Conservation (phyloP, 1,284 basidiomycete species). For the Papiliotrema fonsecae region DNA sequence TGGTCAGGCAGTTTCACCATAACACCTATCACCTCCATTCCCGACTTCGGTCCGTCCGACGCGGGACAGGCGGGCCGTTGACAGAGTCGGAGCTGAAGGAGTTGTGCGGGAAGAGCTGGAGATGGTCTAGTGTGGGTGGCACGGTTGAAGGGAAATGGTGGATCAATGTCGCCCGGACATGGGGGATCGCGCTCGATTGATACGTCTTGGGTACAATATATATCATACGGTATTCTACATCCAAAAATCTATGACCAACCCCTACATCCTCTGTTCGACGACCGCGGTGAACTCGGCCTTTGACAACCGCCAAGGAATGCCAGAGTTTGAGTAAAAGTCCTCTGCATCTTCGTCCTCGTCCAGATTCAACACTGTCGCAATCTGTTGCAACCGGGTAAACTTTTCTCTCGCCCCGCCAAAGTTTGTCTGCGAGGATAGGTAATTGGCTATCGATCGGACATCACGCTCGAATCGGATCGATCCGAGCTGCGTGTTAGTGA, state of each 20-base stretch:
- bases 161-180: constrained; percentile 21
- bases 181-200: constrained; percentile 10
- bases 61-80: constrained; percentile 8
- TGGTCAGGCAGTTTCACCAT: constrained; percentile 39
- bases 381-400: constrained; percentile 86
- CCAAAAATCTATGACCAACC: neutral
- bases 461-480: constrained; percentile 95
- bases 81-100: constrained; percentile 16
- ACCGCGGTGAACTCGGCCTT: constrained; percentile 71
- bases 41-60: constrained; percentile 11
- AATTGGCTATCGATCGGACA: constrained; percentile 73
- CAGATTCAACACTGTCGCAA: constrained; percentile 84
- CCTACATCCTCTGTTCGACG: constrained; percentile 55
- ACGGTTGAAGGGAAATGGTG: constrained; percentile 25
- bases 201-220: neutral
- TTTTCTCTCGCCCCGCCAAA: constrained; percentile 87
- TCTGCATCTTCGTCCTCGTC: constrained; percentile 88
- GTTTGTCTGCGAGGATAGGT: constrained; percentile 75
- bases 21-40: constrained; percentile 38
- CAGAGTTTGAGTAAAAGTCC: constrained; percentile 85
- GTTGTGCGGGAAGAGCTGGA: constrained; percentile 16
- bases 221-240: no score
- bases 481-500: constrained; percentile 61
- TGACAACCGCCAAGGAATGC: constrained; percentile 81
- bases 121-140: constrained; percentile 6